Evolutionary conservation across 768 basidiomycete genomes (phyloP), one percentile per base, ranked within the genome.

Genomic region (Ramaria rubella): DNA sequence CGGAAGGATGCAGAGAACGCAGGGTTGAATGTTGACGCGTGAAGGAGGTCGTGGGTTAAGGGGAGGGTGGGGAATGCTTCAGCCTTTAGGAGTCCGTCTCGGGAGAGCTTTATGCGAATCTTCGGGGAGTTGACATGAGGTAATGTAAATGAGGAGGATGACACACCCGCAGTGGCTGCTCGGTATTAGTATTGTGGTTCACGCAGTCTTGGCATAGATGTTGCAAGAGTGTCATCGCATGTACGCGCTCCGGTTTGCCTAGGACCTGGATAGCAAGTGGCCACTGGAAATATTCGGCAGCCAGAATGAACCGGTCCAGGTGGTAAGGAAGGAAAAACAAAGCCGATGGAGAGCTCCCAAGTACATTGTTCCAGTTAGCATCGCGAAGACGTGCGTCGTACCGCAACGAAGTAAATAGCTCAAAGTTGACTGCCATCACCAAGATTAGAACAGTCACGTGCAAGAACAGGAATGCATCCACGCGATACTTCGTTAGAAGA

Each of bases 261-360:
- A 82, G 57, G 2, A 69, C 62, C 23, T 62, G 48, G 48, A 64
- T 64, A 19, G 68, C 72, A 21, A 70, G 58, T 2, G 64, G 42
- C 86, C 87, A 87, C 7, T 61, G 69, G 63, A 86, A 80, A n/a
- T 65, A 61, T 19, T 67, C 60, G 2, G 79, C 77, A 6, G 83
- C 83, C 17, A 73, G 67, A 11, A 66, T 48, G 0, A 92, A 75
- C 46, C 89, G 81, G 34, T 85, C 78, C 52, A 76, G 66, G 60
- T 90, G 87, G 62, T 78, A 77, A 0, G 65, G 69, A 11, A 89
- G 77, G 0, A 90, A 68, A n/a, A 90, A 69, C 61, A 82, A 86
- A 0, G 79, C 75, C 0, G 80, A 83, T 1, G 81, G 79, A 0
- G 70, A 68, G n/a, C 75, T 77, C 17, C 71, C 59, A 8, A 70